phyloP scores from a whole-genome alignment of 768 basidiomycete genomes.

The Amanita rimosa region DNA sequence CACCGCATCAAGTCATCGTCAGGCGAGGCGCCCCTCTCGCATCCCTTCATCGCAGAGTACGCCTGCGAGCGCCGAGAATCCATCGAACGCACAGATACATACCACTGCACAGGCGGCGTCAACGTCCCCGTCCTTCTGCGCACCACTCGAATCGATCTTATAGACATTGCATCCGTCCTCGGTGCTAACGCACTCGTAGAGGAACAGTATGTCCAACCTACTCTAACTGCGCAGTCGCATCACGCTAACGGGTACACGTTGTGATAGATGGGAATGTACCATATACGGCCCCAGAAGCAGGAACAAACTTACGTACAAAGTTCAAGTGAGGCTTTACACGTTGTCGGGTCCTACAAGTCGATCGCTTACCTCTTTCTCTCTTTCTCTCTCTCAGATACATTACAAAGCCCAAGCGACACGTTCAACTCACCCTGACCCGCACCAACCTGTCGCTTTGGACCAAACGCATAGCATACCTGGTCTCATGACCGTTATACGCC shows the following conservation, averaged over 20 bases:
- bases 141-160: slow-evolving; percentile 36
- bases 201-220: slow-evolving; percentile 42
- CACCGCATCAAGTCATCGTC: slow-evolving; percentile 24
- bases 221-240: slow-evolving; percentile 7
- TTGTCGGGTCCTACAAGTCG: too few species aligned
- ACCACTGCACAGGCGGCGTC: slow-evolving; percentile 51
- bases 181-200: slow-evolving; percentile 57
- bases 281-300: slow-evolving; percentile 43
- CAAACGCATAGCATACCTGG: slow-evolving; percentile 54
- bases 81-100: slow-evolving; percentile 29
- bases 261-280: slow-evolving; percentile 49
- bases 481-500: slow-evolving; percentile 59
- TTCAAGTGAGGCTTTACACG: slow-evolving; percentile 29
- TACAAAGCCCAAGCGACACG: slow-evolving; percentile 53
- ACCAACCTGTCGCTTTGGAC: slow-evolving; percentile 50
- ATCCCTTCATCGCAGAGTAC: slow-evolving; percentile 21
- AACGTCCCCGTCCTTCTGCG: slow-evolving; percentile 47
- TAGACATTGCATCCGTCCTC: slow-evolving; percentile 34
- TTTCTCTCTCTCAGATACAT: slow-evolving; percentile 33
- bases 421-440: slow-evolving; percentile 41
- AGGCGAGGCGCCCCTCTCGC: slow-evolving; percentile 26
- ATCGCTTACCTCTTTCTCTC: not conserved
- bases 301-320: slow-evolving; percentile 42
- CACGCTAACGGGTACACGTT: not conserved
- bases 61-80: slow-evolving; percentile 16